phyloP scores from a whole-genome alignment of 495 filamentous ascomycete species.

The Alectoria sarmentosa region DNA sequence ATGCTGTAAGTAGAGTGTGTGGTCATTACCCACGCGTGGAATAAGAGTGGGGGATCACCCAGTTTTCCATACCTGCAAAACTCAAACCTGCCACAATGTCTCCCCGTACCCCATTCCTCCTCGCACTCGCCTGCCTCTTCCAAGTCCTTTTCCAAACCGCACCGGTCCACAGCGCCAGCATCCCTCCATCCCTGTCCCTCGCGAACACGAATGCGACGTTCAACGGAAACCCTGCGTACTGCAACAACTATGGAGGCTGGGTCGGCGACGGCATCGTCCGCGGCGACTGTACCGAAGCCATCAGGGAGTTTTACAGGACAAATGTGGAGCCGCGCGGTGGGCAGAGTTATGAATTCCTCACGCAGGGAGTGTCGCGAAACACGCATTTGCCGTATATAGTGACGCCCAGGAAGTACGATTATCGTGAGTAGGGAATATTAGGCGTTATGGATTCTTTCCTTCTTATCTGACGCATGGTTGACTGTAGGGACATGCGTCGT shows the following conservation, averaged over 20 bases:
- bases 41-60: constrained; percentile 3
- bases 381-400: not conserved
- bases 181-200: not conserved
- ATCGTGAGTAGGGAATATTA: not conserved
- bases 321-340: not conserved
- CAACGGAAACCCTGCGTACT: not conserved
- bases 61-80: not conserved
- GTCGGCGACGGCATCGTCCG: not conserved
- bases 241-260: not conserved
- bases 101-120: too few relatives aligned
- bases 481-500: not conserved
- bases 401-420: not conserved
- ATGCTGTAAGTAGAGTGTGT: not conserved
- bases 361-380: not conserved
- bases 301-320: not conserved
- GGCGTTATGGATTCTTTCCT: not conserved
- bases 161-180: not conserved
- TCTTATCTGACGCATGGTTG: too few relatives aligned
- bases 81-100: not conserved
- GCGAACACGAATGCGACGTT: not conserved
- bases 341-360: not conserved
- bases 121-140: not conserved
- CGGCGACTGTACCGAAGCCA: not conserved
- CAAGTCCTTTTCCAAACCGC: not conserved
- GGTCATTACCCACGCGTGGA: not conserved